Conservation (phyloP, 139 green algal species). For the Picochlorum sp. region DNA sequence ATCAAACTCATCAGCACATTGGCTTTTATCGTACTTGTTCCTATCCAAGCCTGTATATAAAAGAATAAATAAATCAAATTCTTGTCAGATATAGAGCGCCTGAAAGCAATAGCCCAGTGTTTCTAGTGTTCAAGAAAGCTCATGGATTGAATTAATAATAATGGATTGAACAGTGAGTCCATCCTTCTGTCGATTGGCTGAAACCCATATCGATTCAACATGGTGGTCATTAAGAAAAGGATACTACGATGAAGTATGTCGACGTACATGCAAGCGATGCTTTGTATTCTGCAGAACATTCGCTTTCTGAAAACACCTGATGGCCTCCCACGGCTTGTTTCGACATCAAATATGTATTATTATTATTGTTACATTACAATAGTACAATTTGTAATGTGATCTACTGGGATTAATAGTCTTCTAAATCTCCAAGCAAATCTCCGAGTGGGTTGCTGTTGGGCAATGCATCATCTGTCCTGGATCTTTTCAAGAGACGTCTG, state of each 20-base stretch:
- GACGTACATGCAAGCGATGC: slow-evolving; percentile 4
- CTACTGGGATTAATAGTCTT: too few relatives aligned
- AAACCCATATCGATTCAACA: neutral
- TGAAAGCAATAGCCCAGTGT: too few relatives aligned
- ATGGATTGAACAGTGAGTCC: too few relatives aligned
- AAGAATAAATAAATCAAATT: neutral
- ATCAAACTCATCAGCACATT: slow-evolving; percentile 20
- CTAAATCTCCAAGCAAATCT: neutral
- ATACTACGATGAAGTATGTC: neutral
- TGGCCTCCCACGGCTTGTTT: neutral
- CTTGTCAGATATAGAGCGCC: neutral
- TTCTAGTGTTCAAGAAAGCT: too few relatives aligned
- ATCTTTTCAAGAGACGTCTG: neutral
- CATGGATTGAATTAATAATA: too few relatives aligned
- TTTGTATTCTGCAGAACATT: neutral
- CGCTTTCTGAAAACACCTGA: neutral
- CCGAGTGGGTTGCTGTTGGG: neutral
- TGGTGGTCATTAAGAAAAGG: neutral
- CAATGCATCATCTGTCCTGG: neutral
- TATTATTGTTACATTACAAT: neutral
- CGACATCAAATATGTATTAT: neutral
- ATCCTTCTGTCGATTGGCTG: neutral
- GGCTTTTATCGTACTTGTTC: slow-evolving; percentile 21
- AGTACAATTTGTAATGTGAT: neutral
- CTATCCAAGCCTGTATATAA: slow-evolving; percentile 20